Conservation (phyloP, 306 rosid species). For the Cotoneaster glaucophyllus region DNA sequence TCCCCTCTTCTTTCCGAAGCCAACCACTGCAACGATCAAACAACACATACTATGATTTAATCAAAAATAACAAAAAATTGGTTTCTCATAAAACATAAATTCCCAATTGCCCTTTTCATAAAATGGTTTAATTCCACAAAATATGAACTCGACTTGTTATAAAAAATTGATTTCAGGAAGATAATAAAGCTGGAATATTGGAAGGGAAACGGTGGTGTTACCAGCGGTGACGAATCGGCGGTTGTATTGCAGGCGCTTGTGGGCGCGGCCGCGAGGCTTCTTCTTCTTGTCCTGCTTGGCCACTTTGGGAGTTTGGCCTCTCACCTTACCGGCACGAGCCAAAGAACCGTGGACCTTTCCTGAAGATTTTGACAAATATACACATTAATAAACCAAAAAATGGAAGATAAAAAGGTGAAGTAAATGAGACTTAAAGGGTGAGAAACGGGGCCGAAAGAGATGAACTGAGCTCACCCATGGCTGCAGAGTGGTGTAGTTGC, state of each 20-base stretch:
- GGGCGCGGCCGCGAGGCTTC: conserved; percentile 51
- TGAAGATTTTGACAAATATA: not conserved
- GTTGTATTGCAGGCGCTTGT: conserved; percentile 55
- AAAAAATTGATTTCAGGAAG: not conserved
- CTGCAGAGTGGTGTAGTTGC: not conserved
- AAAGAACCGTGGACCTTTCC: conserved; percentile 51
- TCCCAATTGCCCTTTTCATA: not conserved
- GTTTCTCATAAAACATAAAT: not conserved
- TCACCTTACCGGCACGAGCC: conserved; percentile 58
- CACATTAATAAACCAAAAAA: not conserved
- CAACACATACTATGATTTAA: not conserved
- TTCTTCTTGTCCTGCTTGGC: conserved; percentile 56
- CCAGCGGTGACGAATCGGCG: conserved; percentile 55
- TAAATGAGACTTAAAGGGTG: not conserved
- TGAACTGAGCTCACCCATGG: conserved; percentile 7
- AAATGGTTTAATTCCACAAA: not conserved
- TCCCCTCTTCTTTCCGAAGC: conserved; percentile 35
- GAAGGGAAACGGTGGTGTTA: not conserved
- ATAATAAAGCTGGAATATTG: not conserved
- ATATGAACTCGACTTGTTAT: not conserved
- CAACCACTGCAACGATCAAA: conserved; percentile 21
- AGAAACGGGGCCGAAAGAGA: not conserved
- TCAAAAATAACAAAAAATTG: not conserved
- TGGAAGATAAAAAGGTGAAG: not conserved
- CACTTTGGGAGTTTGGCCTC: conserved; percentile 51